These are phyloP conservation scores for Asterophora parasitica DNA, from an alignment of 768 basidiomycete genomes.

Conservation along the genomic window DNA sequence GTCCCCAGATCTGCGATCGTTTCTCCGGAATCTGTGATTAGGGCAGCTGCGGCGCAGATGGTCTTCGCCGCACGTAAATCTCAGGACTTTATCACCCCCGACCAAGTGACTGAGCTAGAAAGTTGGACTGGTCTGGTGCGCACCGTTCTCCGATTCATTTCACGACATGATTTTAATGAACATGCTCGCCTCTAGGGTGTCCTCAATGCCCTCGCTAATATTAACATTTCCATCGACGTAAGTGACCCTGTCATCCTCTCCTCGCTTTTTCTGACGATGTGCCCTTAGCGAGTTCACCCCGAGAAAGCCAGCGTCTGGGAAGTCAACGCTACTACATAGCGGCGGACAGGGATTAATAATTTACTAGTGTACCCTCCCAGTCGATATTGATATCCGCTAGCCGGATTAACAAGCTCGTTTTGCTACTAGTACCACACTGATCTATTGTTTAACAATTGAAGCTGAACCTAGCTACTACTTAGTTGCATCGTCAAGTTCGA, in stretches of 20 bases:
- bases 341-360: slow-evolving; percentile 5
- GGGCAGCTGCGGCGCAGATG: slow-evolving; percentile 78
- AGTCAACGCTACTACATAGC: slow-evolving; percentile 16
- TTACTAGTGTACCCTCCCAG: too few relatives aligned
- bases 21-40: slow-evolving; percentile 39
- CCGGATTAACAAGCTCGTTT: too few relatives aligned
- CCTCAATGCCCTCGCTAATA: slow-evolving; percentile 48
- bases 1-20: slow-evolving; percentile 17
- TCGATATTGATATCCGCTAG: too few relatives aligned
- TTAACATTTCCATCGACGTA: slow-evolving; percentile 48
- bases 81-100: slow-evolving; percentile 70
- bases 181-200: slow-evolving; percentile 34
- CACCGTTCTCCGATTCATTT: slow-evolving; percentile 2
- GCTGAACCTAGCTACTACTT: too few relatives aligned
- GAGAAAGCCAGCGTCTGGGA: slow-evolving; percentile 58
- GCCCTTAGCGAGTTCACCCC: slow-evolving; percentile 45
- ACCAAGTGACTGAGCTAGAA: slow-evolving; percentile 55
- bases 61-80: slow-evolving; percentile 75
- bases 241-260: slow-evolving; percentile 19
- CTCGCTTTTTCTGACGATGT: slow-evolving; percentile 7
- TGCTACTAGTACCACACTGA: too few relatives aligned
- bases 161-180: slow-evolving; percentile 3
- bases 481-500: too few relatives aligned
- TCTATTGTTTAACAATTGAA: too few relatives aligned
- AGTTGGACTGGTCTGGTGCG: slow-evolving; percentile 51